Evolutionary conservation across 768 basidiomycete species (phyloP), one percentile per base, ranked within the genome.

Genomic region (Neoboletus magnificus): DNA sequence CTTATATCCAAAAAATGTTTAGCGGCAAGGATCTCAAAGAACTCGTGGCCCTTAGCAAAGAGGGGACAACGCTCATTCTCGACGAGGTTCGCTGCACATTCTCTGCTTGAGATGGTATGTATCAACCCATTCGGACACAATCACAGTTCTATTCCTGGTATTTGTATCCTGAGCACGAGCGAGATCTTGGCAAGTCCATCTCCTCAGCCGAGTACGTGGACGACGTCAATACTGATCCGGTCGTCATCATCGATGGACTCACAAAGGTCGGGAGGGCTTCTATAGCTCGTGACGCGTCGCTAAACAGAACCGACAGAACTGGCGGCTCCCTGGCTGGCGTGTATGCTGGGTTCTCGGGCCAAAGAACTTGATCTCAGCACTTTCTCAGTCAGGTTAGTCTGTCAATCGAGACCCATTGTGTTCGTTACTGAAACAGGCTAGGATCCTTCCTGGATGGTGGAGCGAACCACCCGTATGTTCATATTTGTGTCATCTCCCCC

Each of bases 401-500:
- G 23, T 7, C 40, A 22, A 23, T 27, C 37, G 15, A 29, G 46
- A 25, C 20, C 2, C 41, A 4, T 15, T 7, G 25, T 13, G 13
- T 41, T 20, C 30, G n/a, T 27, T 51, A 13, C 59, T 61, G 45
- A 55, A 40, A 11, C 2, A 37, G 13, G 37, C 11, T 45, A 76
- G 87, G 89, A 3, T 93, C 91, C 10, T 97, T 93, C 84, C 75
- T 98, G 53, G 95, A 98, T 64, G 95, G 95, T 18, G 95, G 95
- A 54, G 92, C 92, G 4, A 93, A 92, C 66, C 93, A 95, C 70
- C 91, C 92, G 87, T 93, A 70, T 67, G 88, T 73, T 8, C 40
- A 42, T 41, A 27, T 48, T 45, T 36, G 22, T 32, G 27, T 33
- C 22, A 2, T 45, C 20, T 45, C 8, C 23, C 27, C 25, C 50